These are phyloP conservation scores for Panicum miliaceum DNA, from an alignment of 176 grass and related monocot species.

Conservation along the genomic window DNA sequence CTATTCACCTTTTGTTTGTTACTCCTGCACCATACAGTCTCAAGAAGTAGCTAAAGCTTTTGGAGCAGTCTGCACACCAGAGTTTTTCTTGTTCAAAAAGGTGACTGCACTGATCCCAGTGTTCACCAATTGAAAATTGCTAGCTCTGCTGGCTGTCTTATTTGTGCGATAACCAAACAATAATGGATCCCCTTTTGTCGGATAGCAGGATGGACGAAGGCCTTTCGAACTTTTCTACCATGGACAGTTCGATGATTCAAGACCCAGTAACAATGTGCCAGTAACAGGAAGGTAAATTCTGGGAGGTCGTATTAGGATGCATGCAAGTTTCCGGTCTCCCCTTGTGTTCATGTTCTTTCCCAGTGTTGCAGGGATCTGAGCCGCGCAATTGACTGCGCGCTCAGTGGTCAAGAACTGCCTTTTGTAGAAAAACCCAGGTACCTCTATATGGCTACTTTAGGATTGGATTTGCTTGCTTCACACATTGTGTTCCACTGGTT, in stretches of 20 bases:
- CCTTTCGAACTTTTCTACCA: conserved; percentile 92
- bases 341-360: conserved; percentile 2
- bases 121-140: neutral
- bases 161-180: neutral
- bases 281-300: conserved; percentile 75
- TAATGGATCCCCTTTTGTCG: neutral
- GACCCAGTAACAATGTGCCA: conserved; percentile 76
- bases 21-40: conserved; percentile 45
- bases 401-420: conserved; percentile 70
- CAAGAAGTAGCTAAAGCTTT: conserved; percentile 92
- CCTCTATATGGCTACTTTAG: neutral
- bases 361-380: conserved; percentile 71
- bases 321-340: neutral
- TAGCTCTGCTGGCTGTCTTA: neutral
- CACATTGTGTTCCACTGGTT: neutral
- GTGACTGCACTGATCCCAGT: conserved; percentile 34
- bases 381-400: conserved; percentile 76
- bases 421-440: conserved; percentile 67
- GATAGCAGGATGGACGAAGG: conserved; percentile 70
- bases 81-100: conserved; percentile 95
- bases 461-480: neutral
- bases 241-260: conserved; percentile 93
- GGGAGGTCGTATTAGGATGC: neutral
- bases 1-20: neutral
- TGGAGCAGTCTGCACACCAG: conserved; percentile 87